phyloP scores from a whole-genome alignment of 192 early-diverging fungal genomes.

The Thoreauomyces humboldtii region DNA sequence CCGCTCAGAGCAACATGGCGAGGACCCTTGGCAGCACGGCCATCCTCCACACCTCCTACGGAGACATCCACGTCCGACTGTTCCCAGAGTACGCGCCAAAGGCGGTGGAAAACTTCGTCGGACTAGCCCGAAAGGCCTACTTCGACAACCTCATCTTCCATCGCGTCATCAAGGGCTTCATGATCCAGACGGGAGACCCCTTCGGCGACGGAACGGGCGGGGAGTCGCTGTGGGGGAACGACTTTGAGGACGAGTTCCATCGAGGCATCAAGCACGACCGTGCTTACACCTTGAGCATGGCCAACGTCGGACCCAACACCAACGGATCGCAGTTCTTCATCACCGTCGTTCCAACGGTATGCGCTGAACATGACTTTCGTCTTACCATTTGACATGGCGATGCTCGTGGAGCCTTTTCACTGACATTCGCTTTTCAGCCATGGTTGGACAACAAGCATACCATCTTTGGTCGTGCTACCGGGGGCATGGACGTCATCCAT shows the following conservation, averaged over 20 bases:
- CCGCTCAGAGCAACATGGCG: constrained; percentile 42
- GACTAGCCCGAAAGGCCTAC: constrained; percentile 78
- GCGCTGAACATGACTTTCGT: no score
- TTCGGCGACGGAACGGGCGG: constrained; percentile 92
- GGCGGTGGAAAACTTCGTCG: constrained; percentile 93
- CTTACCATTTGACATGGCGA: no score
- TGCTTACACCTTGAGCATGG: constrained; percentile 93
- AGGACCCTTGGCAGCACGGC: constrained; percentile 67
- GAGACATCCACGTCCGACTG: constrained; percentile 85
- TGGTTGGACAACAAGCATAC: constrained; percentile 99
- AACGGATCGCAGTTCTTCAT: constrained; percentile 97
- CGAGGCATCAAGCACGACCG: constrained; percentile 76
- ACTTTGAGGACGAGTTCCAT: constrained; percentile 94
- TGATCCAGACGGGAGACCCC: constrained; percentile 84
- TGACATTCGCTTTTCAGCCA: constrained; percentile 66
- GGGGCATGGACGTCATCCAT: constrained; percentile 91
- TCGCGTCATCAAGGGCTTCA: constrained; percentile 94
- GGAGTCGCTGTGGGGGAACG: constrained; percentile 83
- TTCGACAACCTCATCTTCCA: constrained; percentile 95
- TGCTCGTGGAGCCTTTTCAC: no score
- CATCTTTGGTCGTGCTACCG: constrained; percentile 85
- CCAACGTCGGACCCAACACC: constrained; percentile 80
- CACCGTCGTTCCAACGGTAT: constrained; percentile 83
- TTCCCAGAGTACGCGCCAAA: constrained; percentile 91
- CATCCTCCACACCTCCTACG: constrained; percentile 83